Percentiles rank a stretch among this genome's conserved stretches.
Conservation (phyloP, 1,139 yeast species). For the Candida sp. region DNA sequence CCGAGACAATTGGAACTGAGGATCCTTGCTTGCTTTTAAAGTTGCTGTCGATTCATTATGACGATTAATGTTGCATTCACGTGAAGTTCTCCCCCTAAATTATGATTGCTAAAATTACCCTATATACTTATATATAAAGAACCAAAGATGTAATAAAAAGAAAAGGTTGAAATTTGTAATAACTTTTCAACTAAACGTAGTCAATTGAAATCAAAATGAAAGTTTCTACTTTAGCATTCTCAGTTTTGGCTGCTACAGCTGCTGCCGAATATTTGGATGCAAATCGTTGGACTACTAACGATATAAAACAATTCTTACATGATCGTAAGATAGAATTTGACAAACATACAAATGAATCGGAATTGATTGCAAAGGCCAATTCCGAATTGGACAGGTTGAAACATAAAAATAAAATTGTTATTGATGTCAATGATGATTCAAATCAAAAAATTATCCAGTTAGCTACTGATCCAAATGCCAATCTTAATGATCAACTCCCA, state of each 20-base stretch:
- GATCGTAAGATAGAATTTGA: conserved; percentile 32
- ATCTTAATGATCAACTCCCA: conserved; percentile 12
- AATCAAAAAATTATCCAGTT: conserved; percentile 14
- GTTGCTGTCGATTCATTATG: not conserved
- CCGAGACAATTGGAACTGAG: not conserved
- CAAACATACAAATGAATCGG: conserved; percentile 18
- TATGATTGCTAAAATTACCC: not conserved
- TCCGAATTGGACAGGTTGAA: conserved; percentile 26
- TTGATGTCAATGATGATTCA: conserved; percentile 6
- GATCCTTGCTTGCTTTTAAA: not conserved
- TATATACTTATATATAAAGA: not conserved
- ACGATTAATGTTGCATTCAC: not conserved
- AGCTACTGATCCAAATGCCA: conserved; percentile 14
- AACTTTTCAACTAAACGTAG: not conserved
- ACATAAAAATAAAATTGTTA: conserved; percentile 6
- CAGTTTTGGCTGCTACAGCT: conserved; percentile 1
- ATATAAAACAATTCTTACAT: conserved; percentile 23
- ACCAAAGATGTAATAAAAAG: not conserved
- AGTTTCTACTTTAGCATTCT: not conserved
- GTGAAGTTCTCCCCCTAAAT: not conserved
- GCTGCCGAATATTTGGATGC: conserved; percentile 8
- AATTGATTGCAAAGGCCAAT: conserved; percentile 29
- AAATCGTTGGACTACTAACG: conserved; percentile 19
- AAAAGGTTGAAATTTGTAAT: not conserved
- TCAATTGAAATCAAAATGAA: not conserved